Conservation (phyloP, 1,284 basidiomycete genomes). For the Phenoliferia sp. region DNA sequence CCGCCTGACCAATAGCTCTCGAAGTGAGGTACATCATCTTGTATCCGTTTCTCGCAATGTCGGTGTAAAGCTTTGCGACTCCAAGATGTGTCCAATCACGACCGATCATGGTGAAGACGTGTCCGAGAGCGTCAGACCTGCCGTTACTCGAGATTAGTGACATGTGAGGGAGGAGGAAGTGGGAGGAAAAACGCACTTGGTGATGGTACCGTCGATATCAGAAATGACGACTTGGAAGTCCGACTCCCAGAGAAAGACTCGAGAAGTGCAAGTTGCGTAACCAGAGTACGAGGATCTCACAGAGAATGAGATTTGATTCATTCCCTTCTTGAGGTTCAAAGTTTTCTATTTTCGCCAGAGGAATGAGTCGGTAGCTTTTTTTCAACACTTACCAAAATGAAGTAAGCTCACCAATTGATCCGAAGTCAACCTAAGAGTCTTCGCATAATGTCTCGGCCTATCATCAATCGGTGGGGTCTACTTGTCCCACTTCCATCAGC, state of each 20-base stretch:
- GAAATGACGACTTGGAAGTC: conserved; percentile 87
- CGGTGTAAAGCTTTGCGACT: conserved; percentile 96
- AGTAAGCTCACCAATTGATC: conserved; percentile 64
- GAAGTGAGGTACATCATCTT: conserved; percentile 98
- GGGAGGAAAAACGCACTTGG: conserved; percentile 60
- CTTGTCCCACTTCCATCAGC: too few species aligned
- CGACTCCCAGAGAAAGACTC: conserved; percentile 94
- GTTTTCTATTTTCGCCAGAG: conserved; percentile 57
- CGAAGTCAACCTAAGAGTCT: conserved; percentile 81
- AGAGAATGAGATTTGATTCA: conserved; percentile 91
- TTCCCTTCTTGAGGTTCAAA: conserved; percentile 77
- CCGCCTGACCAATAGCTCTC: conserved; percentile 95
- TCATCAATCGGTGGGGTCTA: background rate
- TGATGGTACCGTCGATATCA: conserved; percentile 99
- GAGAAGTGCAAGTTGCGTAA: conserved; percentile 77
- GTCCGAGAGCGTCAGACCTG: conserved; percentile 93
- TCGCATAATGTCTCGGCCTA: conserved; percentile 64
- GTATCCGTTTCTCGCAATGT: conserved; percentile 92
- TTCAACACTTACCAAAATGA: background rate
- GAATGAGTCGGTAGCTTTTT: background rate
- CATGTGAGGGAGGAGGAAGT: background rate
- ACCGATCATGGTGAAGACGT: conserved; percentile 97
- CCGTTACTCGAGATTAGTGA: background rate
- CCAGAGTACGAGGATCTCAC: conserved; percentile 77
- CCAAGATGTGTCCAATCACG: conserved; percentile 99